These are phyloP conservation scores for Haematococcus sp. DNA, from an alignment of 139 green algal species.

Conservation along the genomic window DNA sequence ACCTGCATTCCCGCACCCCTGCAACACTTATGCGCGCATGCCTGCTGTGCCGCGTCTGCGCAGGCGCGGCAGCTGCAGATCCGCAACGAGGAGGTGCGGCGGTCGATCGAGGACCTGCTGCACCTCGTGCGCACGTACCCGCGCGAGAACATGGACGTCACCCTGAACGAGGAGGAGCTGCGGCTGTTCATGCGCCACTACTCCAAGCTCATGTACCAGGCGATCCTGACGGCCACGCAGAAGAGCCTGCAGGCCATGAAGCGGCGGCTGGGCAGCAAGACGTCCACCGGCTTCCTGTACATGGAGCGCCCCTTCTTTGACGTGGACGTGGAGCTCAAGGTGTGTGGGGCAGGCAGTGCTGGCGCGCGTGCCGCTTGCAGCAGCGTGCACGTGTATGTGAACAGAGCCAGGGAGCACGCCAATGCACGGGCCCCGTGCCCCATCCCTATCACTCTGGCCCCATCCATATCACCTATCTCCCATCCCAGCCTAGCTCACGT, in stretches of 20 bases:
- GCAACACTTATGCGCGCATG: not conserved
- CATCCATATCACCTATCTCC: too few species aligned
- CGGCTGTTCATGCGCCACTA: slow-evolving; percentile 72
- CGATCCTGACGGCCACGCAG: slow-evolving; percentile 71
- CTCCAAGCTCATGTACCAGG: slow-evolving; percentile 80
- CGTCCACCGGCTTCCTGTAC: slow-evolving; percentile 65
- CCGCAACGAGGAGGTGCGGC: slow-evolving; percentile 69
- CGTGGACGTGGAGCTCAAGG: slow-evolving; percentile 87
- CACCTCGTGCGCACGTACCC: slow-evolving; percentile 60
- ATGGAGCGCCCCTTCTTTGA: slow-evolving; percentile 84
- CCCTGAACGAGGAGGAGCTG: slow-evolving; percentile 48
- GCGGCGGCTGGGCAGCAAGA: slow-evolving; percentile 64
- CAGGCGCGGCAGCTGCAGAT: slow-evolving; percentile 68
- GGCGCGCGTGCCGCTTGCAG: not conserved
- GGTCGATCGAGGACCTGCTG: slow-evolving; percentile 76
- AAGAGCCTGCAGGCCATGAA: slow-evolving; percentile 77
- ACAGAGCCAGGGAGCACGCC: too few species aligned
- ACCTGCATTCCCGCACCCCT: not conserved
- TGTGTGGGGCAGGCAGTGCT: not conserved
- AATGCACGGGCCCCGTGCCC: too few species aligned
- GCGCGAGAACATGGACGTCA: slow-evolving; percentile 67
- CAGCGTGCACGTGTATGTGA: too few species aligned
- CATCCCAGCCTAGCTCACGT: too few species aligned
- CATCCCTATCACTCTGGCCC: too few species aligned
- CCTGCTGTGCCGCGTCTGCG: not conserved